Base-by-base conservation (phyloP, 2,329 filamentous ascomycete genomes). In the Colletotrichum gigasporum region DNA sequence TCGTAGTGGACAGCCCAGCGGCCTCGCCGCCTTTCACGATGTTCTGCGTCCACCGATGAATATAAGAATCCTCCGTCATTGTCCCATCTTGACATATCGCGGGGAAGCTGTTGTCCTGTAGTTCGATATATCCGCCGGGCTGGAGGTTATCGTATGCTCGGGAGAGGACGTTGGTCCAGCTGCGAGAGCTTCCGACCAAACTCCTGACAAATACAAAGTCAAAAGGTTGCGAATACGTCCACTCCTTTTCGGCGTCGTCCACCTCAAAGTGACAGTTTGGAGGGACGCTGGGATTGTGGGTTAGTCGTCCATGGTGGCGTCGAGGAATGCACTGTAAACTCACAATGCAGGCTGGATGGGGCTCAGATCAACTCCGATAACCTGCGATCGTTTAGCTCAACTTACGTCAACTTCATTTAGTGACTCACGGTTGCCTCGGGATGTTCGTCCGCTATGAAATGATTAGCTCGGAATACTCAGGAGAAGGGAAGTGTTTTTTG, bases 201-300 rank as follows among this genome's bases (percentile, higher is more conserved):
- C 22, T 18, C 6, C 60, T 24, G 14, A 32, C 20, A 7, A 57
- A 63, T 5, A 63, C 35, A 18, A 73, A 78, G 58, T 80, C 77
- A 30, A 78, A 78, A 1, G 69, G 68, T 2, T 63, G 35, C 10
- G 62, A 57, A 24, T 66, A 78, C 2, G 71, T 71, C 78, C 78
- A 80, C 22, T 70, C 66, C 47, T 72, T 68, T 22, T 76, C 75
- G 4, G 71, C 57, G 59, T 79, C 76, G 56, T 79, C 76, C 56
- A 79, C 69, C 48, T 79, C 76, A 65, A 84, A 84, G 9, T 69
- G 69, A 32, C 81, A 74, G 63, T 85, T 85, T 0, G 78, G 76
- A 1, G 82, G 81, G 4, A 81, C 78, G 51, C 69, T 72, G 20
- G n/a, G n/a, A n/a, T n/a, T 10, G 7, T 1, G 14, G 60, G 64